Percentiles rank a stretch among this genome's conserved stretches.
phyloP scores from a whole-genome alignment of 495 filamentous ascomycete species.

The Letharia lupina region DNA sequence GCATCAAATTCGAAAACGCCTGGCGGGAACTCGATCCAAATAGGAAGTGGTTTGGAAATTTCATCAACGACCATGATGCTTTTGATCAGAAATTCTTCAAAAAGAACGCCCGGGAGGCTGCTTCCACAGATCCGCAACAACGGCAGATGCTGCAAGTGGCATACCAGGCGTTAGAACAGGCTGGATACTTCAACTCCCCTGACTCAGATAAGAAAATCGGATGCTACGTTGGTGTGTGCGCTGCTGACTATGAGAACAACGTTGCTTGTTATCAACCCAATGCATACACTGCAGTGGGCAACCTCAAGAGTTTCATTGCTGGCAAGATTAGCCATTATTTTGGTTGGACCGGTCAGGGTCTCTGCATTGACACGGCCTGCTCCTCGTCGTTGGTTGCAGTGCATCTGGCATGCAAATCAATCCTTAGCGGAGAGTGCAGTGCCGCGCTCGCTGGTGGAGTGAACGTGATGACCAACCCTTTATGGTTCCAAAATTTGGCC shows the following conservation, averaged over 20 bases:
- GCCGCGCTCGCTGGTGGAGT: conserved; percentile 37
- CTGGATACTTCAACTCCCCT: too few species aligned
- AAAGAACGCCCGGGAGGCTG: neutral
- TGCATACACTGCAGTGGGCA: too few species aligned
- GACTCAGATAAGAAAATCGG: too few species aligned
- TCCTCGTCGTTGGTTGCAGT: conserved; percentile 38
- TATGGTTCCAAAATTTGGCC: conserved; percentile 33
- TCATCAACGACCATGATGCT: conserved; percentile 35
- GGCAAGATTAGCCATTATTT: too few species aligned
- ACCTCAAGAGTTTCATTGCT: too few species aligned
- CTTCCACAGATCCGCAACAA: too few species aligned
- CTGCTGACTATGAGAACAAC: too few species aligned
- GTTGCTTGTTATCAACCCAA: too few species aligned
- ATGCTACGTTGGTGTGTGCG: too few species aligned
- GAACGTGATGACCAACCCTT: conserved; percentile 34
- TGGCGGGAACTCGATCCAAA: conserved; percentile 31
- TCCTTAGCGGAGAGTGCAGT: conserved; percentile 29
- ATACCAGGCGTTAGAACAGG: too few species aligned
- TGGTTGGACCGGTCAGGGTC: conserved; percentile 41
- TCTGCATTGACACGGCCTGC: conserved; percentile 41
- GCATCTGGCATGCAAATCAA: conserved; percentile 33
- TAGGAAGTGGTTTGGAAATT: conserved; percentile 40
- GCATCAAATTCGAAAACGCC: conserved; percentile 32
- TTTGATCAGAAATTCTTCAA: conserved; percentile 51
- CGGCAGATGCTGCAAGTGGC: too few species aligned